phyloP scores from a whole-genome alignment of 331 rosid genomes.

The Telfairia occidentalis region DNA sequence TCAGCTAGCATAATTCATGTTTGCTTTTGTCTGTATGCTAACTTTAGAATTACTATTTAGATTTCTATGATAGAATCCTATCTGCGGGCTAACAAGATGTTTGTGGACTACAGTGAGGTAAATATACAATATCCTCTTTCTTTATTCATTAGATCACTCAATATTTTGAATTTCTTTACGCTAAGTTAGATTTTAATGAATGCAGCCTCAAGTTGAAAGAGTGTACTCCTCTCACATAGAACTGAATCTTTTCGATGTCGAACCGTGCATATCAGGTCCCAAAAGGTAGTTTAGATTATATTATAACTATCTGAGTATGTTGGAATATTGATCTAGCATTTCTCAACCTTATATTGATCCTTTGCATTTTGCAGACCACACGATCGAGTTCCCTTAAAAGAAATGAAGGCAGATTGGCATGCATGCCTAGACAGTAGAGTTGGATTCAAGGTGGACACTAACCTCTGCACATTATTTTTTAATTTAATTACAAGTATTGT shows the following conservation, averaged over 20 bases:
- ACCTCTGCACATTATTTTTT: background rate
- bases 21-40: background rate
- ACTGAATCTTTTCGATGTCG: conserved; percentile 6
- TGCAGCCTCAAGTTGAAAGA: conserved; percentile 14
- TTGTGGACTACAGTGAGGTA: conserved; percentile 89
- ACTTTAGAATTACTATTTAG: conserved; percentile 23
- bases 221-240: conserved; percentile 8
- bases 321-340: background rate
- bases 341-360: background rate
- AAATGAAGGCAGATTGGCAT: conserved; percentile 86
- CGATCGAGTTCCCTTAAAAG: conserved; percentile 67
- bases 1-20: background rate
- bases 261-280: conserved; percentile 13
- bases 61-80: conserved; percentile 83
- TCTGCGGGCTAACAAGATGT: conserved; percentile 75
- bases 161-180: background rate
- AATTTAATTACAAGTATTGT: background rate
- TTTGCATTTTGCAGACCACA: conserved; percentile 45
- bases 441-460: conserved; percentile 64
- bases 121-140: background rate
- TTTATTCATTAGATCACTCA: background rate
- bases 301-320: background rate
- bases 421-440: conserved; percentile 77
- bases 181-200: conserved; percentile 56
- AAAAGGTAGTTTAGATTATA: conserved; percentile 3